A percentile compares a stretch with the other conserved stretches of the same genome.
Evolutionary conservation across 768 basidiomycete species (phyloP).

Genomic region (Ephemerocybe angulata): DNA sequence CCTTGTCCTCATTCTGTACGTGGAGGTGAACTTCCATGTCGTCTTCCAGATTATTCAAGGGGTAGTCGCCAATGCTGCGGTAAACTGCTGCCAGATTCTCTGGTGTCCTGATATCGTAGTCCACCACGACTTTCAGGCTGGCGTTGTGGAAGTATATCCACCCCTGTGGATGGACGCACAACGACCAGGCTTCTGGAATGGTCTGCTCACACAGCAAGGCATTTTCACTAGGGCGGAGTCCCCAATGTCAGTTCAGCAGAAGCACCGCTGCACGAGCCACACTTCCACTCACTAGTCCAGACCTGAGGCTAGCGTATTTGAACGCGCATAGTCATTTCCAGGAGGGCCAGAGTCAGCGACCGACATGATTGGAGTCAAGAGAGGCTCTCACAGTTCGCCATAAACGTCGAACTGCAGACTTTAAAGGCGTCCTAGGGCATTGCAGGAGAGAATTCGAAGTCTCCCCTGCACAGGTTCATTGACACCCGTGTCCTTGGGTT

Average conservation of each 20-base stretch:
- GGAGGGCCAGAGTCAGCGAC: neutral
- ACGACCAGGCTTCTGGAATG: conserved; percentile 31
- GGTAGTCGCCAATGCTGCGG: conserved; percentile 25
- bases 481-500: too few relatives aligned
- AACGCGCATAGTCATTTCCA: too few relatives aligned
- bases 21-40: conserved; percentile 44
- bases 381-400: too few relatives aligned
- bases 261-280: too few relatives aligned
- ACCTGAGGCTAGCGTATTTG: too few relatives aligned
- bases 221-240: conserved; percentile 10
- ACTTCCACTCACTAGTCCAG: too few relatives aligned
- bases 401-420: too few relatives aligned
- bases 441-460: too few relatives aligned
- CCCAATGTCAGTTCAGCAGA: too few relatives aligned
- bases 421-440: too few relatives aligned
- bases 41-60: conserved; percentile 29
- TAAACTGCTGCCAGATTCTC: conserved; percentile 27
- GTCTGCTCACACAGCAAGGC: conserved; percentile 9
- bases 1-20: conserved; percentile 19
- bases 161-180: conserved; percentile 44
- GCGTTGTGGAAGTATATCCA: conserved; percentile 50
- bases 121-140: conserved; percentile 38
- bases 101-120: conserved; percentile 47
- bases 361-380: too few relatives aligned
- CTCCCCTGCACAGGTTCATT: too few relatives aligned